Percentiles rank a stretch among this genome's conserved stretches.
Evolutionary conservation across 129 eudicot genomes (phyloP).

Genomic region (Solidago caesia): DNA sequence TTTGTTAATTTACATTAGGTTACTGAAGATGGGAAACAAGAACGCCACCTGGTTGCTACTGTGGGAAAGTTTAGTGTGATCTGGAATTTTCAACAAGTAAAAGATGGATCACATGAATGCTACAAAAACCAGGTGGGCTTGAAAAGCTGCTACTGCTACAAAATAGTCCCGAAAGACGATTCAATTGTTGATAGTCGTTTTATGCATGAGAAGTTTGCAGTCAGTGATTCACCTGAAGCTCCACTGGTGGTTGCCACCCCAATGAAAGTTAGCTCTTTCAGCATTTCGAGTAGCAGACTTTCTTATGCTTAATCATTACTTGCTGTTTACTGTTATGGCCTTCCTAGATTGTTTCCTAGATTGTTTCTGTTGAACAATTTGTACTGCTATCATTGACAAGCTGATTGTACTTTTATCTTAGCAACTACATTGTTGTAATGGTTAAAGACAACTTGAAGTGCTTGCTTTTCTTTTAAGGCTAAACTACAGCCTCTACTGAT

Average conservation of each 20-base stretch:
- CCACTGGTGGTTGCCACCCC: constrained; percentile 97
- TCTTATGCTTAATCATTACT: constrained; percentile 40
- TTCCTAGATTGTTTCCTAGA: background rate
- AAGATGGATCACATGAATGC: constrained; percentile 86
- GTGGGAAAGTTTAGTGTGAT: constrained; percentile 92
- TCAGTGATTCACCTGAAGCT: constrained; percentile 92
- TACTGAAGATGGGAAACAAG: constrained; percentile 91
- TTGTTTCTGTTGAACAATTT: constrained; percentile 9
- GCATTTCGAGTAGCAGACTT: constrained; percentile 77
- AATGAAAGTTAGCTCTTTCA: constrained; percentile 88
- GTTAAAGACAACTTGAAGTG: constrained; percentile 36
- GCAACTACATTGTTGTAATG: constrained; percentile 33
- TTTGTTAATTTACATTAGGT: constrained; percentile 38
- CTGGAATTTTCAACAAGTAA: constrained; percentile 96
- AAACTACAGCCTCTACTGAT: constrained; percentile 2
- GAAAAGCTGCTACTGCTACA: constrained; percentile 96
- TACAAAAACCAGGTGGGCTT: constrained; percentile 75
- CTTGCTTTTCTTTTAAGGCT: constrained; percentile 27
- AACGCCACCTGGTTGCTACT: constrained; percentile 88
- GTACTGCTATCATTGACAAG: constrained; percentile 9
- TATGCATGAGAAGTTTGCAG: constrained; percentile 95
- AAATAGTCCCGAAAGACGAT: constrained; percentile 78
- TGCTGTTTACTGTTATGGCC: constrained; percentile 15
- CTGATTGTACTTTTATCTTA: constrained; percentile 28
- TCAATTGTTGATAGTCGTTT: constrained; percentile 91